Base-by-base conservation (phyloP, 169 alveolate species). In the Plasmodium blacklocki region DNA sequence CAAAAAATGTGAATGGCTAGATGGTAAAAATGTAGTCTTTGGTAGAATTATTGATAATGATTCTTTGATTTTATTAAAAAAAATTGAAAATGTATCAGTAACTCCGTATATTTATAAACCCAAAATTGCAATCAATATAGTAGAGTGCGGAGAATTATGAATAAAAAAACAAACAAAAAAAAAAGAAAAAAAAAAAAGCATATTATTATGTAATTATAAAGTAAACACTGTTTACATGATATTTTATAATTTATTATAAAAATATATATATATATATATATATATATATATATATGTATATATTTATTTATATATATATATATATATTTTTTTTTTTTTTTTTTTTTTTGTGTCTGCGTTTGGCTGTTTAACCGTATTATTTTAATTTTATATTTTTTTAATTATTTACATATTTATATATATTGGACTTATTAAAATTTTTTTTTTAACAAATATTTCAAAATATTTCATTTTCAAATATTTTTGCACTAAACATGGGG, bases 1-100 rank as follows among this genome's bases (percentile, higher is more conserved):
- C 58, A 96, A 92, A 80, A 91, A 96, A 78, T 96, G 99, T 87
- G 98, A 97, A 72, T 98, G 99, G 99, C 93, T 98, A 47, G 99
- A 98, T 93, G 98, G 98, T 32, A 97, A 97, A 95, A 98, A 98
- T 73, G 99, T 97, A 43, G 99, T 97, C 23, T 98, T 98, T 92
- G 99, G 99, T 26, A 96, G 95, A 76, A 93, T 93, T 62, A 66
- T 93, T 59, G 98, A 96, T 73, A 94, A 92, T 64, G 97, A 95
- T 19, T 95, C 97, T 58, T 83, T 86, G 26, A 88, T 95, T 32
- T 92, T 94, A 54, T 88, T 95, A 50, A 94, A 93, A 56, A 95
- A 95, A 87, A 95, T 95, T 87, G 97, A 95, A 89, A 94, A 91
- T 73, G 97, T 95, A 4, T 93, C 97, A 2, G 97, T 95, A 15